These are phyloP conservation scores for Monilinia vaccinii-corymbosi DNA, from an alignment of 2,329 filamentous ascomycete genomes.

Conservation along the genomic window DNA sequence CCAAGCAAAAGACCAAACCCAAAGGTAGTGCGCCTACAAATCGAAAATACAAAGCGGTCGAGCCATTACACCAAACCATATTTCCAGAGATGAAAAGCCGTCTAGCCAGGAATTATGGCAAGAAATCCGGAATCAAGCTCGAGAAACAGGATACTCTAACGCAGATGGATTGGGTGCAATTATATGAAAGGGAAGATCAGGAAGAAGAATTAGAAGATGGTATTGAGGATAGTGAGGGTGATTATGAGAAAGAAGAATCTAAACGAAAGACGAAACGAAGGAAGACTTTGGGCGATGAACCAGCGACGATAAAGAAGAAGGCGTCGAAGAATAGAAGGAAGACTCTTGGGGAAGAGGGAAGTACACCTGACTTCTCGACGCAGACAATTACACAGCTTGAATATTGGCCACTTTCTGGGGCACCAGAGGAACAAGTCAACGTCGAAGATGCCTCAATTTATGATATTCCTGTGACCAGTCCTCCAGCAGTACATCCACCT, in stretches of 20 bases:
- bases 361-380: conserved; percentile 18
- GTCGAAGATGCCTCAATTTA: conserved; percentile 14
- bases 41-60: conserved; percentile 23
- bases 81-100: conserved; percentile 18
- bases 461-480: conserved; percentile 18
- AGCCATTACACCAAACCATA: conserved; percentile 22
- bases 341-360: conserved; percentile 16
- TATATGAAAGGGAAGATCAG: conserved; percentile 5
- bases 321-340: conserved; percentile 18
- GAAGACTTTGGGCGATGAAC: conserved; percentile 13
- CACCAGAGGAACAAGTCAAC: not conserved
- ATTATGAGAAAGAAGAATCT: conserved; percentile 14
- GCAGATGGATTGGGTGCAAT: conserved; percentile 23
- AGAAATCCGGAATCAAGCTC: conserved; percentile 13
- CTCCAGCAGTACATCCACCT: not conserved
- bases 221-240: conserved; percentile 12
- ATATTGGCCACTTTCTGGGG: conserved; percentile 13
- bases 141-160: conserved; percentile 25
- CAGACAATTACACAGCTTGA: conserved; percentile 28
- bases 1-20: conserved; percentile 9
- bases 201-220: conserved; percentile 10
- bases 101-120: conserved; percentile 21
- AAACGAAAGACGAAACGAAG: conserved; percentile 20
- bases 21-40: conserved; percentile 18
- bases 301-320: not conserved